Evolutionary conservation across 805 yeast genomes (phyloP).

Genomic region (Pichia manshurica): DNA sequence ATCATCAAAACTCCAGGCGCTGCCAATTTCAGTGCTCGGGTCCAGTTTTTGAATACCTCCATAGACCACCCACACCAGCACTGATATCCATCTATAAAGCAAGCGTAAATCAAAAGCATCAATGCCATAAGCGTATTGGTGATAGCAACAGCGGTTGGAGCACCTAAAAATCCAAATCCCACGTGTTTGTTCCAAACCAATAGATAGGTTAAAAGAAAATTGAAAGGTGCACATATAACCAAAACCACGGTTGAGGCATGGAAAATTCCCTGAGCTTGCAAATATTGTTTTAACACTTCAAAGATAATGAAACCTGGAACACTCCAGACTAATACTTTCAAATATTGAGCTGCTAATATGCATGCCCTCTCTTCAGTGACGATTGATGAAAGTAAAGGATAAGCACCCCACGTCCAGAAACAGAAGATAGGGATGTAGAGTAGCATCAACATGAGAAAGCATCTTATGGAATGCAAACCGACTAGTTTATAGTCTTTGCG

Average conservation of each 20-base stretch:
- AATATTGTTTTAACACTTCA: slow-evolving; percentile 50
- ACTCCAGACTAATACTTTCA: slow-evolving; percentile 43
- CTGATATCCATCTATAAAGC: slow-evolving; percentile 38
- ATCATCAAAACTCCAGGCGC: slow-evolving; percentile 54
- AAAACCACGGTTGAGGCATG: slow-evolving; percentile 51
- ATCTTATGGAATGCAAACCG: slow-evolving; percentile 46
- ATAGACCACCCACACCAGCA: slow-evolving; percentile 49
- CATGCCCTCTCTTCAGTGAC: slow-evolving; percentile 46
- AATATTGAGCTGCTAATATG: slow-evolving; percentile 41
- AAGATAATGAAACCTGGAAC: slow-evolving; percentile 52
- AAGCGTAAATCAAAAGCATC: slow-evolving; percentile 37
- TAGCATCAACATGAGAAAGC: slow-evolving; percentile 39
- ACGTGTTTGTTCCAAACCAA: slow-evolving; percentile 39
- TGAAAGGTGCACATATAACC: slow-evolving; percentile 49
- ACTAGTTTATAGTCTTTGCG: slow-evolving; percentile 45
- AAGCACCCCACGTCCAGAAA: slow-evolving; percentile 36
- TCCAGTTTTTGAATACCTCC: slow-evolving; percentile 44
- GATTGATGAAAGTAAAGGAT: slow-evolving; percentile 27
- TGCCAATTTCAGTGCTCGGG: slow-evolving; percentile 38
- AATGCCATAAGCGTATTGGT: slow-evolving; percentile 53
- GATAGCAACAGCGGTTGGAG: slow-evolving; percentile 53
- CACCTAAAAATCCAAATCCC: slow-evolving; percentile 53
- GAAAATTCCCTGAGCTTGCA: slow-evolving; percentile 55
- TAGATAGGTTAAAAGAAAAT: slow-evolving; percentile 40
- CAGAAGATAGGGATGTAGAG: slow-evolving; percentile 37